These are phyloP conservation scores for Monilinia fructicola DNA, from an alignment of 2,329 filamentous ascomycete genomes.

Conservation along the genomic window DNA sequence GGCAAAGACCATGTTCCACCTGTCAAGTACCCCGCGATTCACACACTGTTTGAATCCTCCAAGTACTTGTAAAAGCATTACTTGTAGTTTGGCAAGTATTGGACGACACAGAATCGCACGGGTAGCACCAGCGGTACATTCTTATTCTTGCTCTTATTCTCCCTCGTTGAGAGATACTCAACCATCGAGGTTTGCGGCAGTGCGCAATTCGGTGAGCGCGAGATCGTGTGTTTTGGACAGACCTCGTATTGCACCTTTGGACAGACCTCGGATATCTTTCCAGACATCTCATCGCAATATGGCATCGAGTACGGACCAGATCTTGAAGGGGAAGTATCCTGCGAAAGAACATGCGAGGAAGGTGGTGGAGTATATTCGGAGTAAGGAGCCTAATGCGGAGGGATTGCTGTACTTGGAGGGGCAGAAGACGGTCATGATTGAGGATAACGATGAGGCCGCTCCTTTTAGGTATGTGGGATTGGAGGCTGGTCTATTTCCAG, in stretches of 20 bases:
- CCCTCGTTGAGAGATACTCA: neutral
- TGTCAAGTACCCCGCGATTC: conserved; percentile 16
- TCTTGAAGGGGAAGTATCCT: conserved; percentile 68
- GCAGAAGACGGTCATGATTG: conserved; percentile 74
- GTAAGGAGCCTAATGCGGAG: conserved; percentile 61
- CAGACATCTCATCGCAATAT: neutral
- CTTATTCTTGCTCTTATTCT: neutral
- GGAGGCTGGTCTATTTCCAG: neutral
- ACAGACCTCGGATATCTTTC: neutral
- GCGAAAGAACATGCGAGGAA: conserved; percentile 83
- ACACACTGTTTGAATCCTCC: neutral
- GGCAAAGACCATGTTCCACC: conserved; percentile 17
- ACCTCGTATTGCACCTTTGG: neutral
- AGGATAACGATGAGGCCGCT: conserved; percentile 83
- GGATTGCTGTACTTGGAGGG: conserved; percentile 88
- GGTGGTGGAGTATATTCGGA: conserved; percentile 75
- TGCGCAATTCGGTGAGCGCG: neutral
- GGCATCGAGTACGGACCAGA: conserved; percentile 25
- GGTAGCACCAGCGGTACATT: neutral
- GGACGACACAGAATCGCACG: neutral
- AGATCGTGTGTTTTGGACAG: neutral
- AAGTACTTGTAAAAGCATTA: too few relatives aligned
- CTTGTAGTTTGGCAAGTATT: neutral
- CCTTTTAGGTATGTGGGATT: conserved; percentile 65
- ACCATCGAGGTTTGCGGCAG: neutral